Evolutionary conservation across 352 stramenopile genomes (phyloP).

Genomic region (Pythium periplocum): DNA sequence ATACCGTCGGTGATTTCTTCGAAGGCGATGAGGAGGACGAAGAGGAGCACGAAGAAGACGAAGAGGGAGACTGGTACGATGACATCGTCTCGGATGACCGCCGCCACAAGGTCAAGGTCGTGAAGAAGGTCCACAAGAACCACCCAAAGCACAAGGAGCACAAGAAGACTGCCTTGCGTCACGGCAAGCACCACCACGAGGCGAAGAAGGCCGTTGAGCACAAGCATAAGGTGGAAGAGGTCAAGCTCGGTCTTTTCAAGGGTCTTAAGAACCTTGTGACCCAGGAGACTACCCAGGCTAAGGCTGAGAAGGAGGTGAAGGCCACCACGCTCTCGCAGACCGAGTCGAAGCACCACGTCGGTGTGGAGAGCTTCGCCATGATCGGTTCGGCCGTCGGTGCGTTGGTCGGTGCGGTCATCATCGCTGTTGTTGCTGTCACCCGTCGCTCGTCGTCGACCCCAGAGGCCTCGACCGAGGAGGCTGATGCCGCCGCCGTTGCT

Average conservation of each 20-base stretch:
- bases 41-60: conserved; percentile 10
- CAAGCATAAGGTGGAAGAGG: conserved; percentile 12
- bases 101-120: conserved; percentile 19
- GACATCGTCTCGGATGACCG: background rate
- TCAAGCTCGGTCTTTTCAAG: conserved; percentile 1
- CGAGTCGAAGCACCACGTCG: conserved; percentile 6
- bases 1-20: background rate
- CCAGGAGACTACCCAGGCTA: background rate
- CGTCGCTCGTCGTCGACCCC: background rate
- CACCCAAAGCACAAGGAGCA: conserved; percentile 15
- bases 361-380: conserved; percentile 14
- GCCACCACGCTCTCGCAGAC: conserved; percentile 7
- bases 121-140: conserved; percentile 12
- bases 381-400: conserved; percentile 16
- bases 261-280: background rate
- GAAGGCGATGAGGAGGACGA: conserved; percentile 11
- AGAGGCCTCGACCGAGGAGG: conserved; percentile 21
- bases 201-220: conserved; percentile 20
- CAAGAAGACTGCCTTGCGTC: conserved; percentile 5
- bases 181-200: too few species aligned
- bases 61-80: background rate
- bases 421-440: conserved; percentile 9
- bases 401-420: conserved; percentile 10
- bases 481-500: conserved; percentile 30
- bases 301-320: conserved; percentile 10